phyloP scores from a whole-genome alignment of 192 early-diverging fungal species.

The Coemansia asiatica region DNA sequence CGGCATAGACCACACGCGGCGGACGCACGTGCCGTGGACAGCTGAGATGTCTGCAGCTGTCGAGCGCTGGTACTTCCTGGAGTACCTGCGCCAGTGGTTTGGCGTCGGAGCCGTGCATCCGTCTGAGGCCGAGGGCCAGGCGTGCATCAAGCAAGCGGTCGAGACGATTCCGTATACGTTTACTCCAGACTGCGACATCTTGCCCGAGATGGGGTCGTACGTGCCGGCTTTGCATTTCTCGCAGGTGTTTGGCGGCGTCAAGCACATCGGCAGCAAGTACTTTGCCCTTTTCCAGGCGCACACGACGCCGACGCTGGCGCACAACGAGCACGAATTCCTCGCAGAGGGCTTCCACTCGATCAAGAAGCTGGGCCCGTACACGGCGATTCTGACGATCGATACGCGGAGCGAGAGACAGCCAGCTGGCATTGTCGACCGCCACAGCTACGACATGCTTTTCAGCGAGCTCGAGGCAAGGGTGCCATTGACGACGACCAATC shows the following conservation, averaged over 20 bases:
- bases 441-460: conserved; percentile 64
- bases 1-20: conserved; percentile 30
- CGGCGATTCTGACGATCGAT: conserved; percentile 71
- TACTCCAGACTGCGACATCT: conserved; percentile 79
- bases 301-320: conserved; percentile 61
- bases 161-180: conserved; percentile 75
- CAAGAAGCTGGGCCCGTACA: conserved; percentile 65
- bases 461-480: conserved; percentile 56
- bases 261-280: conserved; percentile 66
- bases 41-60: conserved; percentile 60
- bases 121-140: conserved; percentile 39
- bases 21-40: conserved; percentile 57
- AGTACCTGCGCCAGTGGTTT: conserved; percentile 60
- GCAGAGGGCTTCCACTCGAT: conserved; percentile 62
- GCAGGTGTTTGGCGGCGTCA: conserved; percentile 67
- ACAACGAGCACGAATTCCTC: conserved; percentile 57
- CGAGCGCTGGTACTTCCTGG: conserved; percentile 66
- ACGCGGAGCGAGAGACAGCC: conserved; percentile 72
- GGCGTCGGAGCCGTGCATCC: conserved; percentile 28
- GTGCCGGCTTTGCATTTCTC: conserved; percentile 64
- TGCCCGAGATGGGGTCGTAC: conserved; percentile 76
- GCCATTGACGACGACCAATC: conserved; percentile 62
- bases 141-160: conserved; percentile 62
- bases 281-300: conserved; percentile 87
- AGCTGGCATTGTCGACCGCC: conserved; percentile 61